Conservation (phyloP, 208 protist species). For the Wallacemonas rigidus region DNA sequence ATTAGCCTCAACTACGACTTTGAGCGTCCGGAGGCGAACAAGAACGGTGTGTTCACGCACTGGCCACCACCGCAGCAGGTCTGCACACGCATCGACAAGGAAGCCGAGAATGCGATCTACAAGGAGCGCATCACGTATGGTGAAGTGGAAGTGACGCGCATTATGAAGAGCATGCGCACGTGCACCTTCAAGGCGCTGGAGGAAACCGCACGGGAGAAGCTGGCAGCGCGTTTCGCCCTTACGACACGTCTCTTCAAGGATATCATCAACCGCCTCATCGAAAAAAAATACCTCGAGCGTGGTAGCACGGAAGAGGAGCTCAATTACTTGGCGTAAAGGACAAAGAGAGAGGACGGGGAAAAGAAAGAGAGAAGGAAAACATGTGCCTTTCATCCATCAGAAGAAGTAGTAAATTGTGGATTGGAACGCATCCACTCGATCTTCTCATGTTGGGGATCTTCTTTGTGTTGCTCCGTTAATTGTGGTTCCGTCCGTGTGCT, state of each 20-base stretch:
- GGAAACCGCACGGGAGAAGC: conserved; percentile 29
- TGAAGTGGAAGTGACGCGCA: conserved; percentile 37
- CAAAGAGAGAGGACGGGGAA: too few species aligned
- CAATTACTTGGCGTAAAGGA: conserved; percentile 16
- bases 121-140: conserved; percentile 21
- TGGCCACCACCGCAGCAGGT: conserved; percentile 25
- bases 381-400: not conserved
- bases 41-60: conserved; percentile 34
- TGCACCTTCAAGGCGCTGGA: conserved; percentile 46
- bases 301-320: conserved; percentile 14
- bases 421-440: too few species aligned
- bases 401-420: too few species aligned
- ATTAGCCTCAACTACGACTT: conserved; percentile 35
- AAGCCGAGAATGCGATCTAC: conserved; percentile 14
- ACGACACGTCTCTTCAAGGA: conserved; percentile 46
- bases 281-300: conserved; percentile 50
- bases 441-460: too few species aligned
- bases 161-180: conserved; percentile 43
- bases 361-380: not conserved
- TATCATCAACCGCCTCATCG: conserved; percentile 55
- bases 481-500: too few species aligned
- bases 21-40: conserved; percentile 15
- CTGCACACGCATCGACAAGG: conserved; percentile 8
- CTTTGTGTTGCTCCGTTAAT: too few species aligned
- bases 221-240: conserved; percentile 31